Base-by-base conservation (phyloP, 2,329 filamentous ascomycete genomes). In the Pyrenochaeta sp. region DNA sequence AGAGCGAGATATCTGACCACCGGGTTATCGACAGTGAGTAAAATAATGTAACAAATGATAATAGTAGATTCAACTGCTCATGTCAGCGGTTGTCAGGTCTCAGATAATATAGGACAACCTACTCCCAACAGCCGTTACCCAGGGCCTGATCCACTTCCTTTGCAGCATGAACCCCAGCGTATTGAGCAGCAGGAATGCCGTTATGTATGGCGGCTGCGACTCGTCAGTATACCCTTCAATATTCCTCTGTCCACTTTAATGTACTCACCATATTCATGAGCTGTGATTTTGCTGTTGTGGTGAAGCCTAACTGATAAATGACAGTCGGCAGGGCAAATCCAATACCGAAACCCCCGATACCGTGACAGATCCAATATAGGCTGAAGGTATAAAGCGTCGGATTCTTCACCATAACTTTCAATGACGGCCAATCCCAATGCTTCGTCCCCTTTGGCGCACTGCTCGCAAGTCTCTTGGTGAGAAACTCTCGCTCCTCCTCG, bases 211-310 rank as follows among this genome's bases (percentile, higher is more conserved):
- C 9, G 65, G 65, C 64, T 67, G 24, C 15, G 19, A 32, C n/a
- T 10, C 3, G 30, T 64, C 27, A 63, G 49, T 40, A 19, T 27
- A 3, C 24, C 10, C 10, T 25, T n/a, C 19, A 8, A 22, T 4
- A 2, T 22, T 42, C 5, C 30, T 37, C 13, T 22, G 32, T n/a
- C 1, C 13, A 2, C 4, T 28, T 5, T 10, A 19, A n/a, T 42
- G 9, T 10, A 55, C 59, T 57, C n/a, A 79, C 69, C 0, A 67
- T 64, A 19, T 65, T 67, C 61, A 67, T 67, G 36, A 67, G 42
- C 45, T 67, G 65, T 25, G 62, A 64, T 9, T 64, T 56, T n/a
- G 65, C 57, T 9, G 65, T 67, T 5, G 60, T 66, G 9, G 65
- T 66, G 15, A 67, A 67, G 2, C 65, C 65, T n/a, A 67, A 45